Conservation (phyloP, 257 asterid genomes). For the Solanum pennellii region DNA sequence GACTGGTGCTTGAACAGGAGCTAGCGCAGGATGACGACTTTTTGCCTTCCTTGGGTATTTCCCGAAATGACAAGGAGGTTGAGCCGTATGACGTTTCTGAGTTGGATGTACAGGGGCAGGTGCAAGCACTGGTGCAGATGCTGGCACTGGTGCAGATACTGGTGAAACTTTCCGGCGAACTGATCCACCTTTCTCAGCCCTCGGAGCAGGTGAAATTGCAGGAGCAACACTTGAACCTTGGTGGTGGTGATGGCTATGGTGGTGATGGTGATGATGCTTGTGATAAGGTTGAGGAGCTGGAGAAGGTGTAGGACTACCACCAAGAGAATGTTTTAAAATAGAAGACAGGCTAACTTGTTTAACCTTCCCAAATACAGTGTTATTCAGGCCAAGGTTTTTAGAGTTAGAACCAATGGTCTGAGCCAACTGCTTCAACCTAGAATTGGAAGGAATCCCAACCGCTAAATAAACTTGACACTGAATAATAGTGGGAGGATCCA, state of each 20-base stretch:
- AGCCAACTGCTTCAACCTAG: constrained; percentile 89
- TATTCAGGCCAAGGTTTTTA: constrained; percentile 82
- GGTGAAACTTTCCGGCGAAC: constrained; percentile 22
- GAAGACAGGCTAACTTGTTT: constrained; percentile 96
- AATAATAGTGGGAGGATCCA: constrained; percentile 56
- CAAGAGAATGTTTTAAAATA: constrained; percentile 51
- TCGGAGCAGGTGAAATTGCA: constrained; percentile 55
- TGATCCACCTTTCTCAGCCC: constrained; percentile 18
- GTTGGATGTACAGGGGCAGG: constrained; percentile 31
- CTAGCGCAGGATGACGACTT: constrained; percentile 14
- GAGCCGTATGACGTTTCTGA: constrained; percentile 20
- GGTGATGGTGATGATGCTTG: constrained; percentile 34
- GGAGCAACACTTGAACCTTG: constrained; percentile 36
- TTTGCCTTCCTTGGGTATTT: constrained; percentile 40
- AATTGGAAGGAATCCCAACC: constrained; percentile 63
- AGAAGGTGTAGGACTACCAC: constrained; percentile 37
- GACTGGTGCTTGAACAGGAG: constrained; percentile 51
- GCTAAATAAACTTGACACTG: constrained; percentile 64
- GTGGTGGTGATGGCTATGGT: constrained; percentile 34
- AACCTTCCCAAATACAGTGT: constrained; percentile 88
- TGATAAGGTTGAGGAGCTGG: constrained; percentile 45
- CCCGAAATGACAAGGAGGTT: constrained; percentile 50
- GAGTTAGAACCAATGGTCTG: constrained; percentile 64
- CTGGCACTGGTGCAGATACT: constrained; percentile 24
- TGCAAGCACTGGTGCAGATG: constrained; percentile 14